These are phyloP conservation scores for Camellia oleifera DNA, from an alignment of 179 eudicot genomes.

Conservation along the genomic window DNA sequence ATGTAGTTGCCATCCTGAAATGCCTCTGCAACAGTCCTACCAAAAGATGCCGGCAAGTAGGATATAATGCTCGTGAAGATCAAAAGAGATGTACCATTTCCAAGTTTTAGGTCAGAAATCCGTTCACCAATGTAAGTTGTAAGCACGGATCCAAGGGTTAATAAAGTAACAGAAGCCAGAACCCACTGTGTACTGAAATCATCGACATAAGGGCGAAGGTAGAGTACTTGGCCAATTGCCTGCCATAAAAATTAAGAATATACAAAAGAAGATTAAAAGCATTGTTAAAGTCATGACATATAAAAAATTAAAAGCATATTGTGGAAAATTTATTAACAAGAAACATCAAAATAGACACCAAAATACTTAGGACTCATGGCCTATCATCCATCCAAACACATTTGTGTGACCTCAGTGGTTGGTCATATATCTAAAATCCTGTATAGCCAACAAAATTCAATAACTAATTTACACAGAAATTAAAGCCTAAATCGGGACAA, in stretches of 20 bases:
- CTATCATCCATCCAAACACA: background rate
- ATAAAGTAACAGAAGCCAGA: constrained; percentile 67
- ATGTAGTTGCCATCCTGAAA: constrained; percentile 84
- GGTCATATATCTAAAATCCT: background rate
- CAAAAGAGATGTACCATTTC: constrained; percentile 95
- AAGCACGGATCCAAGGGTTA: constrained; percentile 88
- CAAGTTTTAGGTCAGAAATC: constrained; percentile 91
- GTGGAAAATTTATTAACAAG: background rate
- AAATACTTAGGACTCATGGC: background rate
- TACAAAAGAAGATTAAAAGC: constrained; percentile 9
- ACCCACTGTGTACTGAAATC: constrained; percentile 93
- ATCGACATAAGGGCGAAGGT: constrained; percentile 92
- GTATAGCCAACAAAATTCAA: background rate
- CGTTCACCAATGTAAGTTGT: constrained; percentile 95
- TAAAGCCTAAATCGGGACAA: background rate
- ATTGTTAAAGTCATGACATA: background rate
- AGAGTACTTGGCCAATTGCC: constrained; percentile 98
- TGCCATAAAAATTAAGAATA: constrained; percentile 28
- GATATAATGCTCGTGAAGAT: constrained; percentile 99
- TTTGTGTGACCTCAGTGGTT: background rate
- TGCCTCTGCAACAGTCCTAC: constrained; percentile 90
- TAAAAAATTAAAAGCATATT: background rate
- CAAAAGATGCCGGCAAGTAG: constrained; percentile 95
- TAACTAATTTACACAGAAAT: background rate
- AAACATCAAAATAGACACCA: background rate